Base-by-base conservation (phyloP, 257 asterid species). In the Asclepias syriaca region DNA sequence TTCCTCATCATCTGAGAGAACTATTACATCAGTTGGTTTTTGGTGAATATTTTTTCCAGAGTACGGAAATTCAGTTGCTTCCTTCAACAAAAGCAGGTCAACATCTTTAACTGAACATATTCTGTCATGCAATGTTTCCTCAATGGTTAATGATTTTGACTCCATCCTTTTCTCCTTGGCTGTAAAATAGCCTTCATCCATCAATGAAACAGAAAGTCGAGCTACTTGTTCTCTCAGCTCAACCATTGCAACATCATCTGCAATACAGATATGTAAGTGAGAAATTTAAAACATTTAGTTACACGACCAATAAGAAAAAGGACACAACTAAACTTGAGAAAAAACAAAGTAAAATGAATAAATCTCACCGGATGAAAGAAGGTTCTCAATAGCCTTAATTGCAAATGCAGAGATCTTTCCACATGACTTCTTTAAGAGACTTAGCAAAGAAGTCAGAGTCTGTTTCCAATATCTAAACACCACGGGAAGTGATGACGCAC, bases 401-500 rank as follows among this genome's bases (percentile, higher is more conserved):
- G 80, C 86, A 50, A 88, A 86, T 78, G 87, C 84, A 84, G 93
- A 73, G 81, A 77, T 77, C 70, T 71, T 73, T 71, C 84, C 77
- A 79, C 91, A 87, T 66, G 83, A 81, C 66, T 71, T 79, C 85
- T 81, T 90, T 74, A 94, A 75, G 80, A 87, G 81, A 77, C 87
- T 82, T 34, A 94, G 86, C 88, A 94, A 80, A 81, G 83, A 85
- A 76, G 82, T 79, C 74, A 91, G 59, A 22, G 97, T 77, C 72
- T 84, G 90, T 82, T 87, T 94, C 99, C 98, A 94, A 83, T 94
- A 89, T 81, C 99, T 86, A 65, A 85, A 85, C 84, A 94, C 93
- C 5, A 86, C 87, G 74, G 87, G 83, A 85, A 90, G 95, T 69
- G 97, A 83, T 71, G 97, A 91, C 78, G 87, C 82, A 24, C 99